Conservation (phyloP, 441 rosid genomes). For the Populus tomentosa region DNA sequence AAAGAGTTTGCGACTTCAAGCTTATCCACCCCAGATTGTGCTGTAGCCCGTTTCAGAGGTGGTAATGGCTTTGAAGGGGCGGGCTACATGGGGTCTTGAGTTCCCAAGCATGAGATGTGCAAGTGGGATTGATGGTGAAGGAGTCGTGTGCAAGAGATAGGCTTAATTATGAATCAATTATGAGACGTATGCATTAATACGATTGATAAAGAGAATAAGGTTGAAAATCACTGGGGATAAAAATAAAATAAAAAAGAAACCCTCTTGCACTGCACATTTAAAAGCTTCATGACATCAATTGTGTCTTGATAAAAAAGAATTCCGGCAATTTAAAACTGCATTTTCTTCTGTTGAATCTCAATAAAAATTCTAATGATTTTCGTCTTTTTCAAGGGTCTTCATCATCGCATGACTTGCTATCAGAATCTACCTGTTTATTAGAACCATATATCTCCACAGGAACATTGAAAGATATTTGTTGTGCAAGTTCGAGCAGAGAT, state of each 20-base stretch:
- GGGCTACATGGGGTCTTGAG: conserved; percentile 21
- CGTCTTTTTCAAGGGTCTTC: too few species aligned
- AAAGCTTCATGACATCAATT: too few species aligned
- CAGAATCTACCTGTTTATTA: too few species aligned
- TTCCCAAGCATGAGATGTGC: conserved; percentile 43
- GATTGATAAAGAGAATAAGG: neutral
- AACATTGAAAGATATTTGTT: too few species aligned
- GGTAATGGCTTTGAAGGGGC: neutral
- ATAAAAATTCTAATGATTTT: too few species aligned
- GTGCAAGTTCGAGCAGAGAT: too few species aligned
- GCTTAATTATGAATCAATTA: neutral
- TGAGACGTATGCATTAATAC: neutral
- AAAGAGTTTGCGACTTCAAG: conserved; percentile 40
- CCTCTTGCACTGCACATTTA: too few species aligned
- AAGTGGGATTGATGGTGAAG: conserved; percentile 39
- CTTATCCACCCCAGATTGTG: conserved; percentile 41
- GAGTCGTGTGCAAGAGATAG: conserved; percentile 55
- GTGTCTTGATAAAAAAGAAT: too few species aligned
- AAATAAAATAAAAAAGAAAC: neutral
- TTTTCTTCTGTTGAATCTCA: too few species aligned
- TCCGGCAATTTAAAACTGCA: too few species aligned
- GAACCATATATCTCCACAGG: too few species aligned
- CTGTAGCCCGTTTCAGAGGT: conserved; percentile 34
- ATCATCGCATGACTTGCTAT: too few species aligned
- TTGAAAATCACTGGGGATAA: neutral